A percentile compares a stretch with the other conserved stretches of the same genome.
These are phyloP conservation scores for Leccinum huronense DNA, from an alignment of 1,284 basidiomycete species.

Conservation along the genomic window DNA sequence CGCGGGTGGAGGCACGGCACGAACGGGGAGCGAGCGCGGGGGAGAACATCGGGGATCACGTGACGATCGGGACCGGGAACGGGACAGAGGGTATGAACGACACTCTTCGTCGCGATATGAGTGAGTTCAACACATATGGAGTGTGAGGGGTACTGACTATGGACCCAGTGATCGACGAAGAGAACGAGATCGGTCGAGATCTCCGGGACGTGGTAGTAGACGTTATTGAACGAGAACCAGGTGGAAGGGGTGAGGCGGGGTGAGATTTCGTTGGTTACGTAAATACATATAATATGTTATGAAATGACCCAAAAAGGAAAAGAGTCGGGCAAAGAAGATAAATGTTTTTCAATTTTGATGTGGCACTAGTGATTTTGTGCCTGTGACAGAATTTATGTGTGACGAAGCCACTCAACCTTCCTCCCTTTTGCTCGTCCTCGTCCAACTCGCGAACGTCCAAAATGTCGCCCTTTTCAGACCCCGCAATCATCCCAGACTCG, in stretches of 20 bases:
- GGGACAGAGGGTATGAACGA: conserved; percentile 68
- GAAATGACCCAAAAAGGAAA: conserved; percentile 17
- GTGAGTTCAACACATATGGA: conserved; percentile 45
- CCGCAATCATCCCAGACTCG: conserved; percentile 33
- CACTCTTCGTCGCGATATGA: conserved; percentile 67
- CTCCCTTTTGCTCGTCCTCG: conserved; percentile 21
- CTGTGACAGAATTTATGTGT: conserved; percentile 40
- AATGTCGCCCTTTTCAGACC: neutral
- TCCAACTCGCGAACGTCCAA: neutral
- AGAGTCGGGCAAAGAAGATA: conserved; percentile 25
- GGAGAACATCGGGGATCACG: conserved; percentile 56
- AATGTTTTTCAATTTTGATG: conserved; percentile 32
- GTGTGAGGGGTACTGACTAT: conserved; percentile 17
- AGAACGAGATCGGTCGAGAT: conserved; percentile 76
- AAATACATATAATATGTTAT: conserved; percentile 23
- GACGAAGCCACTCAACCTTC: conserved; percentile 20
- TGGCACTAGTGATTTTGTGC: conserved; percentile 28
- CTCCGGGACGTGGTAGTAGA: conserved; percentile 60
- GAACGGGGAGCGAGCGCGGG: conserved; percentile 39
- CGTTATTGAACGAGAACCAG: conserved; percentile 49
- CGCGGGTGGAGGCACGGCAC: conserved; percentile 36
- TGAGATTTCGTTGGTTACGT: conserved; percentile 15
- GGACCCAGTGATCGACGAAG: conserved; percentile 53
- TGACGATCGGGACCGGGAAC: conserved; percentile 63
- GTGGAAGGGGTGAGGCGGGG: conserved; percentile 29